These are phyloP conservation scores for peach (Prunus persica) DNA, from an alignment of 306 rosid species.

Conservation along the genomic window DNA sequence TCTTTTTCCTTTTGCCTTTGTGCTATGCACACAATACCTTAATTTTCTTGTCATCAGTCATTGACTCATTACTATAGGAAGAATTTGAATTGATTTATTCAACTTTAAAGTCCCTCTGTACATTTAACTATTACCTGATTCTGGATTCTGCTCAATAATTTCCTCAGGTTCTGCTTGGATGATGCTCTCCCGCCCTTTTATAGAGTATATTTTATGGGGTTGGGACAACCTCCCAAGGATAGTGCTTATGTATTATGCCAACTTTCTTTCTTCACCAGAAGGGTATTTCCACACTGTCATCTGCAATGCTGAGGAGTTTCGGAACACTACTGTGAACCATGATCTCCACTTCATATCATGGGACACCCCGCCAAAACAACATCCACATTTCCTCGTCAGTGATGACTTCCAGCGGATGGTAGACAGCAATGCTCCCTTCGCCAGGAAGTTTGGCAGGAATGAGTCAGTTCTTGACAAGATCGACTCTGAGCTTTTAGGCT, in stretches of 20 bases:
- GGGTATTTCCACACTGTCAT: constrained; percentile 85
- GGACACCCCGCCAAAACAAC: constrained; percentile 86
- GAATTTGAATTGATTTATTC: background rate
- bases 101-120: constrained; percentile 1
- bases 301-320: constrained; percentile 69
- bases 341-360: constrained; percentile 87
- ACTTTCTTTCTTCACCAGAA: constrained; percentile 78
- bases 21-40: background rate
- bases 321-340: constrained; percentile 69
- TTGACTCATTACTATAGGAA: background rate
- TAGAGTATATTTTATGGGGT: constrained; percentile 69
- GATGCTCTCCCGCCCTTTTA: constrained; percentile 79
- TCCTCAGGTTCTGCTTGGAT: constrained; percentile 85
- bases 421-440: constrained; percentile 70
- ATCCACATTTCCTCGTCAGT: constrained; percentile 59
- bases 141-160: constrained; percentile 15
- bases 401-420: constrained; percentile 56
- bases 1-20: too few relatives aligned
- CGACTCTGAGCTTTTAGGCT: constrained; percentile 52
- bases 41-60: background rate
- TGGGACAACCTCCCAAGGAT: constrained; percentile 86
- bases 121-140: background rate
- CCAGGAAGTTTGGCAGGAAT: constrained; percentile 63
- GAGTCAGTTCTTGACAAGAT: constrained; percentile 54
- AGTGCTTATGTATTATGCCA: constrained; percentile 79